phyloP scores from a whole-genome alignment of 345 rosid genomes.

The Balakata baccata region DNA sequence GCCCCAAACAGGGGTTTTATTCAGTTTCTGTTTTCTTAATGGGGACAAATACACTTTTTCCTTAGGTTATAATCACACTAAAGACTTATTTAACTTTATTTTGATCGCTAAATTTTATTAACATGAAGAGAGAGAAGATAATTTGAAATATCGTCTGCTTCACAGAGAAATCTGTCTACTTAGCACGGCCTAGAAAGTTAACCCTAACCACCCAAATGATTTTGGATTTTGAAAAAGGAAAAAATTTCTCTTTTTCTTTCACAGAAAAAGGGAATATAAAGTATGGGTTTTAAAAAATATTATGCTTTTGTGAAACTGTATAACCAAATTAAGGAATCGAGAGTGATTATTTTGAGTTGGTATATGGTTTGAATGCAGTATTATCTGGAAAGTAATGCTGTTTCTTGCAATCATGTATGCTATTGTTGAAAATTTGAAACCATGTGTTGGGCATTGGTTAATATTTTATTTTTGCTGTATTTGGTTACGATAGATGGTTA shows the following conservation, averaged over 20 bases:
- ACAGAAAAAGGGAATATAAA: too few species aligned
- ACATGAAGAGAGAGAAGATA: not conserved
- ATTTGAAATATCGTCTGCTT: not conserved
- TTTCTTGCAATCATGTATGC: too few species aligned
- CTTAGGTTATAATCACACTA: not conserved
- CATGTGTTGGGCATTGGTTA: not conserved
- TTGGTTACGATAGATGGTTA: constrained; percentile 36
- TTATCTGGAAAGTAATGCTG: not conserved
- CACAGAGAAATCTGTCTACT: too few species aligned
- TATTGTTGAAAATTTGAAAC: not conserved
- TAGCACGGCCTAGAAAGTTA: not conserved
- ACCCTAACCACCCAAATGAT: not conserved
- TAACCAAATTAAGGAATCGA: not conserved
- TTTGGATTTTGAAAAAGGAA: not conserved
- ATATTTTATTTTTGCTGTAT: not conserved
- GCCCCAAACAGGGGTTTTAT: not conserved
- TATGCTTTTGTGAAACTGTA: not conserved
- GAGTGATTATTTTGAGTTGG: not conserved
- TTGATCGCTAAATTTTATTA: not conserved
- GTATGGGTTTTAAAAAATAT: not conserved
- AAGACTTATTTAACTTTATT: too few species aligned
- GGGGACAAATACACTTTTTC: not conserved
- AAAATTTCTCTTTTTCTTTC: not conserved
- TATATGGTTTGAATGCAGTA: not conserved
- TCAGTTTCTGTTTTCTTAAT: not conserved